Percentiles rank a stretch among this genome's conserved stretches.
Conservation (phyloP, 495 filamentous ascomycete genomes). For the Cryomyces minteri region DNA sequence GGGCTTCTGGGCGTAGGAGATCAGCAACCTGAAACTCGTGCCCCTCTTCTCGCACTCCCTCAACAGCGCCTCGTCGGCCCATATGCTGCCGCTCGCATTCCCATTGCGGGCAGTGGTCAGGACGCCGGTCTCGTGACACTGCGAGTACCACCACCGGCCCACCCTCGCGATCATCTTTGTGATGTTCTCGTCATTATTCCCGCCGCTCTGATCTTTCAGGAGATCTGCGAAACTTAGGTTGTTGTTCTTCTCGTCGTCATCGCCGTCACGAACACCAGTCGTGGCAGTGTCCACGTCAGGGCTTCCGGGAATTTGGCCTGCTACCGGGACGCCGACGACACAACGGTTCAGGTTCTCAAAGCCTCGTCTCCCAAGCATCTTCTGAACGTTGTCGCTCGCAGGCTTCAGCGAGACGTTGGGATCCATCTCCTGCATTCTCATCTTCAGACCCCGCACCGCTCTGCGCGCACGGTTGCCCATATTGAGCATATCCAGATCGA, state of each 20-base stretch:
- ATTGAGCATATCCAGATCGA: slow-evolving; percentile 23
- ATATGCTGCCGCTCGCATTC: slow-evolving; percentile 44
- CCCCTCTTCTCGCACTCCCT: slow-evolving; percentile 72
- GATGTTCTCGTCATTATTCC: slow-evolving; percentile 55
- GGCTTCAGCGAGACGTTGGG: slow-evolving; percentile 50
- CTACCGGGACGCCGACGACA: slow-evolving; percentile 76
- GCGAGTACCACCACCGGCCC: slow-evolving; percentile 89
- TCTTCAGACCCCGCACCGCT: slow-evolving; percentile 60
- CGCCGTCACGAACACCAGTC: neutral
- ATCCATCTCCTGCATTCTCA: slow-evolving; percentile 46
- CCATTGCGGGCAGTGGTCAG: slow-evolving; percentile 23
- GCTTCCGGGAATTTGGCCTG: slow-evolving; percentile 37
- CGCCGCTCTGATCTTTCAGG: slow-evolving; percentile 24
- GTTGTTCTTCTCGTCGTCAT: neutral
- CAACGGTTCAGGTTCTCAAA: slow-evolving; percentile 77
- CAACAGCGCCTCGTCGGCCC: slow-evolving; percentile 56
- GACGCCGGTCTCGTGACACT: slow-evolving; percentile 65
- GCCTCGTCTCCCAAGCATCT: slow-evolving; percentile 54
- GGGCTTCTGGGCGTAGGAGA: slow-evolving; percentile 81
- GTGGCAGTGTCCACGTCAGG: slow-evolving; percentile 5
- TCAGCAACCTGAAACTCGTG: slow-evolving; percentile 75
- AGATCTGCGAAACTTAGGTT: slow-evolving; percentile 13
- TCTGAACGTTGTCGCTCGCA: slow-evolving; percentile 59
- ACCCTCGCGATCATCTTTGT: slow-evolving; percentile 83
- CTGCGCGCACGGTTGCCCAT: slow-evolving; percentile 45